Conservation (phyloP, 306 rosid genomes). For the barrel medic (Medicago truncatula) region MtrunA17r5.0-ANR NC_053049.1:14193001-14193500, state of each 20-base stretch:
- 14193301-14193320: constrained; percentile 92
- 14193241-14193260: constrained; percentile 37
- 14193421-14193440: constrained; percentile 11
- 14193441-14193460: not conserved
- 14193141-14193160: constrained; percentile 4
- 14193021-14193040: constrained; percentile 14
- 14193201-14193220: not conserved
- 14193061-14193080: too few species aligned
- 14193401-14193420: constrained; percentile 14
- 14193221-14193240: constrained; percentile 28
- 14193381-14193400: constrained; percentile 17
- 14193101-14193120: not conserved
- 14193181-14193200: constrained; percentile 9
- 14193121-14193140: too few species aligned
- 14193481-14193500: not conserved
- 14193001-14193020: constrained; percentile 20
- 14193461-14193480: not conserved
- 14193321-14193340: constrained; percentile 98
- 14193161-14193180: not conserved
- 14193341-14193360: constrained; percentile 89
- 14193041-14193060: constrained; percentile 2
- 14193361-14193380: constrained; percentile 98
- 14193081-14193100: too few species aligned
- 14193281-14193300: constrained; percentile 82
- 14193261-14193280: constrained; percentile 42